Conservation (phyloP, 1,284 basidiomycete species). For the Moesziomyces globuligerus region DNA sequence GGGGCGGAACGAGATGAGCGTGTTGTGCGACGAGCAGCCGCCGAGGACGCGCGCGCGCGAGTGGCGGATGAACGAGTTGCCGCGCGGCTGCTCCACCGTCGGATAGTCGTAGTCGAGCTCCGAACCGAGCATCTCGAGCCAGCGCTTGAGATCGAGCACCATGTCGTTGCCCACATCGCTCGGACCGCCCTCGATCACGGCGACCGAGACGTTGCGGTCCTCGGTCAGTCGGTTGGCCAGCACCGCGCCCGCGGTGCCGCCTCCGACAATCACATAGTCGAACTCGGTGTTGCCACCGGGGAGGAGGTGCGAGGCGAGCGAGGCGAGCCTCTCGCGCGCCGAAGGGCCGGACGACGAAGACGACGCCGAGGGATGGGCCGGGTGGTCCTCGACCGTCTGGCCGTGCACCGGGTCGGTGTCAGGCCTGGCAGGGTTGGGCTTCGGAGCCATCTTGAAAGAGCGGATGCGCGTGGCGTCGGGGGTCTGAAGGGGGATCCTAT, state of each 20-base stretch:
- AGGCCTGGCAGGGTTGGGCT: conserved; percentile 46
- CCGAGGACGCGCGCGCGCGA: conserved; percentile 66
- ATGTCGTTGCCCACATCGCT: conserved; percentile 63
- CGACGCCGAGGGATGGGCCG: conserved; percentile 23
- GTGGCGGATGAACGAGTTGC: conserved; percentile 68
- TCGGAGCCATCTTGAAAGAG: conserved; percentile 30
- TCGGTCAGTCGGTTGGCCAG: conserved; percentile 67
- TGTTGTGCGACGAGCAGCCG: conserved; percentile 68
- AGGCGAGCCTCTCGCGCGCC: conserved; percentile 54
- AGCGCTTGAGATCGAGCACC: conserved; percentile 65
- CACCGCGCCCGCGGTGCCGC: conserved; percentile 67
- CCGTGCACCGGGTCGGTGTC: conserved; percentile 55
- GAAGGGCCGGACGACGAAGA: conserved; percentile 26
- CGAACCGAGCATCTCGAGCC: conserved; percentile 67
- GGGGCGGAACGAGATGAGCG: conserved; percentile 67
- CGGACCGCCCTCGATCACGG: conserved; percentile 68
- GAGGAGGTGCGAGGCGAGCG: conserved; percentile 60
- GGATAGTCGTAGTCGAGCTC: conserved; percentile 67
- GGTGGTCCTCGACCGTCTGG: conserved; percentile 45
- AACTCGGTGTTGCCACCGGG: conserved; percentile 59
- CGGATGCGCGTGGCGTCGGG: too few relatives aligned
- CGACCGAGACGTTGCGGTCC: conserved; percentile 62
- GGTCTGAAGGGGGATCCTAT: too few relatives aligned
- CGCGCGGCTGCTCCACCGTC: conserved; percentile 64
- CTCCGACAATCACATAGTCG: conserved; percentile 67